Evolutionary conservation across 192 early-diverging fungal genomes (phyloP).

Genomic region (Linnemannia zychae): DNA sequence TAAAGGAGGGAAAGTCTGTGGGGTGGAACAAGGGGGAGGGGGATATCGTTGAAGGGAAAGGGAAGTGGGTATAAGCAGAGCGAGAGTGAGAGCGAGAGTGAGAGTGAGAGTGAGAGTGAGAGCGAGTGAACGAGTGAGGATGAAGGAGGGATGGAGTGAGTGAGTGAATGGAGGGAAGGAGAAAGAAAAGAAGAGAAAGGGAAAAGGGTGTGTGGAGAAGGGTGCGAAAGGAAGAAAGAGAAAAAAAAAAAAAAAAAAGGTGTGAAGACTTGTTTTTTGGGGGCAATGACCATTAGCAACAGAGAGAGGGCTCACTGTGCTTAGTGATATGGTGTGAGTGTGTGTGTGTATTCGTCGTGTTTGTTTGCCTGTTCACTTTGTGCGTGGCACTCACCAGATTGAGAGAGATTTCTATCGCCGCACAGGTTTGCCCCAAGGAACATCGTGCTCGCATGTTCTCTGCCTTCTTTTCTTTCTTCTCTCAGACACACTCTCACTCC

Average conservation of each 20-base stretch:
- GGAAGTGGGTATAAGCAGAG: not conserved
- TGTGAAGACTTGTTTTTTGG: not conserved
- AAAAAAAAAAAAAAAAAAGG: not conserved
- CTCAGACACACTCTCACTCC: not conserved
- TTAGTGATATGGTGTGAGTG: too few species aligned
- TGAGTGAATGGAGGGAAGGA: not conserved
- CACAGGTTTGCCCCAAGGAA: too few species aligned
- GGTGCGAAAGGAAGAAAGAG: not conserved
- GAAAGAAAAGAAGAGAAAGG: constrained; percentile 14
- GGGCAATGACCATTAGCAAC: not conserved
- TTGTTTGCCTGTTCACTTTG: too few species aligned
- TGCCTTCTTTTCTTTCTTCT: too few species aligned
- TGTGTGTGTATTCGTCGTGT: too few species aligned
- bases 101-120: not conserved
- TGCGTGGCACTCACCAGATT: too few species aligned
- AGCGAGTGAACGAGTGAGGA: not conserved
- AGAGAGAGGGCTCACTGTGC: not conserved
- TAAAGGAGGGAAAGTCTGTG: not conserved
- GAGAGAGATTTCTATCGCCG: too few species aligned
- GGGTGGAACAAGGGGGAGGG: not conserved
- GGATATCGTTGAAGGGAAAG: not conserved
- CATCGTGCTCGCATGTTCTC: too few species aligned
- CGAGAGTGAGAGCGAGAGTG: not conserved
- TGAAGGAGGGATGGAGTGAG: not conserved
- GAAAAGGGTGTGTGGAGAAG: constrained; percentile 14